Evolutionary conservation across 192 early-diverging fungal genomes (phyloP), one percentile per base, ranked within the genome.

Genomic region (Umbelopsis sp.): DNA sequence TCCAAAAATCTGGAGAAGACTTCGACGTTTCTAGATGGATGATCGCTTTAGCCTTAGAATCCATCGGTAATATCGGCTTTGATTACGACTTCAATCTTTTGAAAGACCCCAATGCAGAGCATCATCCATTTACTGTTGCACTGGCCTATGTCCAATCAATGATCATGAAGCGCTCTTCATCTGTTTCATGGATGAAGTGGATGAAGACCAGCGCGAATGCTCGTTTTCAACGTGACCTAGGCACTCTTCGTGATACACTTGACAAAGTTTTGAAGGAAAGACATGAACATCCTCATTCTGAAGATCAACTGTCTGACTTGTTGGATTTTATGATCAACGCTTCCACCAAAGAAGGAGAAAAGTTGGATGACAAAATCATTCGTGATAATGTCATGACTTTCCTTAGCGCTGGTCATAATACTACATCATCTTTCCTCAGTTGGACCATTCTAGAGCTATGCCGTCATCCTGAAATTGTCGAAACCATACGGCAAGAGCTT

Each of bases 331-430:
- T 89, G 88, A 64, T 89, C 61, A 41, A 6, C 20, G 84, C 83
- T 1, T 46, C 66, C 2, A 79, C 66, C 8, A 58, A 78, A n/a
- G 71, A 82, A 33, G 68, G 72, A 7, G 74, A 82, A 6, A 64
- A 68, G 21, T 46, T 84, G 3, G 25, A 46, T 11, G 82, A 88
- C 66, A 71, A 68, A 30, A 51, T 83, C 10, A 89, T 89, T 46
- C 83, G 85, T 46, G 88, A 89, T 68, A 80, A 89, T 68, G 81
- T 89, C 23, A 78, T 88, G 52, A 88, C 86, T 7, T 85, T 89
- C 52, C 64, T 88, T 27, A 69, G 67, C 27, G 67, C 67, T 37
- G 67, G 67, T 49, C 83, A 86, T 58, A 70, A 77, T 20, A 77
- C 75, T 1, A 77, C 75, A 30, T 68, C 71, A 21, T 66, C 67